Evolutionary conservation across 768 basidiomycete genomes (phyloP).

Genomic region (Mycena latifolia): DNA sequence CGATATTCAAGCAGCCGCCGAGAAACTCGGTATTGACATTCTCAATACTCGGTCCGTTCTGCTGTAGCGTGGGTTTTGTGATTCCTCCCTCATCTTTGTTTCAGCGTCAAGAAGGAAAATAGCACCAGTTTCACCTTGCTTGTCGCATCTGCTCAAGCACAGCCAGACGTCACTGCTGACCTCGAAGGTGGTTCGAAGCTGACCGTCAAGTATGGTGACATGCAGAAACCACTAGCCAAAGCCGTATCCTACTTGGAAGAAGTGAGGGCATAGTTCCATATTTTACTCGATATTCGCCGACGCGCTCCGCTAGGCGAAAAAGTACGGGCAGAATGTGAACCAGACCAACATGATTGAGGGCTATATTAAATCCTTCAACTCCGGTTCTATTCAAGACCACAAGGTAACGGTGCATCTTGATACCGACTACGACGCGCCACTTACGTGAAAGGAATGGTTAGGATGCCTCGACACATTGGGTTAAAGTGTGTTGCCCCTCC

Average conservation of each 20-base stretch:
- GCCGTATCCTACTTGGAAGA: constrained; percentile 69
- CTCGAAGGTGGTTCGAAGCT: constrained; percentile 60
- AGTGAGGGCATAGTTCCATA: constrained; percentile 47
- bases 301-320: constrained; percentile 67
- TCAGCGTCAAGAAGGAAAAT: constrained; percentile 79
- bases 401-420: constrained; percentile 45
- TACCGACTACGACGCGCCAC: not conserved
- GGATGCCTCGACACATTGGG: constrained; percentile 83
- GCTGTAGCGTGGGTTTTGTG: too few species aligned
- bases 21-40: constrained; percentile 80
- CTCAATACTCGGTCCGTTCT: constrained; percentile 80
- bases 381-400: constrained; percentile 85
- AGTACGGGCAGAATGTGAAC: constrained; percentile 79
- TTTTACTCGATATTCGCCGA: not conserved
- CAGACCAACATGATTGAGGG: constrained; percentile 80
- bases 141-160: constrained; percentile 74
- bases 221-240: constrained; percentile 65
- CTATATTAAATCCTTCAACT: constrained; percentile 87
- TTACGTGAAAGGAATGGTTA: not conserved
- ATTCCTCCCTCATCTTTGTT: constrained; percentile 11
- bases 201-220: constrained; percentile 83
- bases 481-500: constrained; percentile 81
- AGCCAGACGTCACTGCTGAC: constrained; percentile 58
- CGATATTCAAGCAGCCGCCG: constrained; percentile 79
- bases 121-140: constrained; percentile 74